Percentiles rank a stretch among this genome's conserved stretches.
These are phyloP conservation scores for Cyclocybe cylindracea DNA, from an alignment of 768 basidiomycete genomes.

Conservation along the genomic window DNA sequence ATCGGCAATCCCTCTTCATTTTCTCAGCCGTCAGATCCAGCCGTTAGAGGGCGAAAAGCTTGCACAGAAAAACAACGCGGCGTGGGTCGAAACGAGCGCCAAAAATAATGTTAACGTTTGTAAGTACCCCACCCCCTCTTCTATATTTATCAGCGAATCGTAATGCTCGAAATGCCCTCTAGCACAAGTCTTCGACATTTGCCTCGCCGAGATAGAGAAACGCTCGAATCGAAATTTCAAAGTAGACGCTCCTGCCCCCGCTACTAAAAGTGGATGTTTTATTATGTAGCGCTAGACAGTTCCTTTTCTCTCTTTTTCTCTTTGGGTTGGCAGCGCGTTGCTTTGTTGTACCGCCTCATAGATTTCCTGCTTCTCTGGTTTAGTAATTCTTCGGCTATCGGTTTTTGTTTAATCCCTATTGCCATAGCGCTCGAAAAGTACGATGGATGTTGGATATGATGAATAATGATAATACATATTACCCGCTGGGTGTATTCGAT, in stretches of 20 bases:
- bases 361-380: not conserved
- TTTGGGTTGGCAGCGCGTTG: not conserved
- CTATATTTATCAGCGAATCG: not conserved
- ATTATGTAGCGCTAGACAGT: not conserved
- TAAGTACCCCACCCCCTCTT: slow-evolving; percentile 38
- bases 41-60: slow-evolving; percentile 67
- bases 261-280: slow-evolving; percentile 41
- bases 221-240: slow-evolving; percentile 38
- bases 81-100: slow-evolving; percentile 86
- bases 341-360: slow-evolving; percentile 10
- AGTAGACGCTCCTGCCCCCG: slow-evolving; percentile 28
- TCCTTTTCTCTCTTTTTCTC: not conserved
- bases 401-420: not conserved
- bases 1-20: not conserved
- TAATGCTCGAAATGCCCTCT: slow-evolving; percentile 1
- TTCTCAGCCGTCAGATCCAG: slow-evolving; percentile 63
- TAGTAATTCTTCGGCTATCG: no score
- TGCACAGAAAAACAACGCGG: slow-evolving; percentile 67
- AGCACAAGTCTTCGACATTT: slow-evolving; percentile 82
- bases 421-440: slow-evolving; percentile 2
- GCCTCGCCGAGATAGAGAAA: slow-evolving; percentile 80
- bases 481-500: no score
- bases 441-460: no score
- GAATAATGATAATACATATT: no score
- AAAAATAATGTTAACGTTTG: slow-evolving; percentile 82